phyloP scores from a whole-genome alignment of 139 green algal genomes.

The Chlorella sorokiniana region DNA sequence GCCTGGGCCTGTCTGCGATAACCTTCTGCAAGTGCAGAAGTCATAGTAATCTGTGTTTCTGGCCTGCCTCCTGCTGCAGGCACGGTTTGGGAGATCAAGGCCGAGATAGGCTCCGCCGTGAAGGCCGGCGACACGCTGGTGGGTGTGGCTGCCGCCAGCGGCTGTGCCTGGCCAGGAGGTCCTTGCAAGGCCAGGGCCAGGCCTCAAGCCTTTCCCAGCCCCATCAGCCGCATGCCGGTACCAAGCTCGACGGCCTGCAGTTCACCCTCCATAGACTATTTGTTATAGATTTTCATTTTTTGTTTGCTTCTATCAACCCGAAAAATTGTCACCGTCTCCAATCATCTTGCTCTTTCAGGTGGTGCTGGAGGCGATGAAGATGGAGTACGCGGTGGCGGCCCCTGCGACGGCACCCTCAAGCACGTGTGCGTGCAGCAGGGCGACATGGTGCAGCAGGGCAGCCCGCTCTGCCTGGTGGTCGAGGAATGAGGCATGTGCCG shows the following conservation, averaged over 20 bases:
- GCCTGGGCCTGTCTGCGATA: too few species aligned
- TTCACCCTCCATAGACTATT: neutral
- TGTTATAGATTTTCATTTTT: too few species aligned
- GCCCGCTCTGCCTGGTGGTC: constrained; percentile 28
- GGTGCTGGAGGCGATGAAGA: constrained; percentile 89
- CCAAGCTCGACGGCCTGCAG: neutral
- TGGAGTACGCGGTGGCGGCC: constrained; percentile 60
- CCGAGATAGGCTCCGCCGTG: constrained; percentile 40
- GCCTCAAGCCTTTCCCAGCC: too few species aligned
- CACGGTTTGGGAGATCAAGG: constrained; percentile 51
- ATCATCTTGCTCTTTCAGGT: constrained; percentile 1
- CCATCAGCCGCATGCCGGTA: too few species aligned
- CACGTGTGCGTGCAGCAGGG: constrained; percentile 22
- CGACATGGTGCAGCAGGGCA: constrained; percentile 45
- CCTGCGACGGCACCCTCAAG: constrained; percentile 11
- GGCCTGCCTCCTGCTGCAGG: neutral
- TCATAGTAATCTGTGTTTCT: too few species aligned
- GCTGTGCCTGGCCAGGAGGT: too few species aligned
- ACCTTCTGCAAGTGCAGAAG: too few species aligned
- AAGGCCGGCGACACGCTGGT: constrained; percentile 51
- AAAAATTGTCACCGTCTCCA: neutral
- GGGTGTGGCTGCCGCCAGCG: neutral
- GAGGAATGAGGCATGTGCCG: neutral
- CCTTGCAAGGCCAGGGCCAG: too few species aligned
- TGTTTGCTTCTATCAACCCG: neutral